phyloP scores from a whole-genome alignment of 306 rosid species.

The Styphnolobium japonicum region DNA sequence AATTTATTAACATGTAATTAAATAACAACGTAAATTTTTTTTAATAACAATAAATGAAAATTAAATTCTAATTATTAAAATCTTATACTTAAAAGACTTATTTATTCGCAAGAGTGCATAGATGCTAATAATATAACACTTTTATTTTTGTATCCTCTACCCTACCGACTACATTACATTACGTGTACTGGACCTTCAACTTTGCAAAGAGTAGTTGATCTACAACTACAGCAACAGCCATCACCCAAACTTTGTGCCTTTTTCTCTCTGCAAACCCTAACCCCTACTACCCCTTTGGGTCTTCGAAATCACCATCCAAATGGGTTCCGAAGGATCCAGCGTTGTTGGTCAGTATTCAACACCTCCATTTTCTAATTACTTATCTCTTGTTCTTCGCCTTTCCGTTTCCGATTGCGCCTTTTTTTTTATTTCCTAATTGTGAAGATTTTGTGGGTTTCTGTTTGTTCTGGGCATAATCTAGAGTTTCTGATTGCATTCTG shows the following conservation, averaged over 20 bases:
- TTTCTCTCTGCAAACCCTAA: constrained; percentile 10
- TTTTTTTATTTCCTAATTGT: background rate
- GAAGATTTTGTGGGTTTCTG: background rate
- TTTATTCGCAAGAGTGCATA: no score
- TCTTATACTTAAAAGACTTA: no score
- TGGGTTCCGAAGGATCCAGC: constrained; percentile 64
- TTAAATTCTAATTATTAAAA: no score
- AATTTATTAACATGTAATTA: no score
- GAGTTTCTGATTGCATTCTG: background rate
- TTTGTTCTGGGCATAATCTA: background rate
- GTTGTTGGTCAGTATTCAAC: constrained; percentile 53
- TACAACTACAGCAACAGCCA: background rate
- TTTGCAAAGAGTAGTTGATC: background rate
- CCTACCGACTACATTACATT: background rate
- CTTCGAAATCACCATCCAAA: constrained; percentile 14
- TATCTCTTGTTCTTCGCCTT: background rate
- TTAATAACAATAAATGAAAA: no score
- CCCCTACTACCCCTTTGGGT: constrained; percentile 2
- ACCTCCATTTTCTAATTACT: background rate
- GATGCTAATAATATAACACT: no score
- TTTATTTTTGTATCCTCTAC: no score
- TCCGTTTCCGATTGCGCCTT: background rate
- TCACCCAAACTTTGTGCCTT: background rate
- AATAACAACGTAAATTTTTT: no score
- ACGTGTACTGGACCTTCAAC: background rate